These are phyloP conservation scores for Pythium brassicae DNA, from an alignment of 352 stramenopile genomes.

Conservation along the genomic window DNA sequence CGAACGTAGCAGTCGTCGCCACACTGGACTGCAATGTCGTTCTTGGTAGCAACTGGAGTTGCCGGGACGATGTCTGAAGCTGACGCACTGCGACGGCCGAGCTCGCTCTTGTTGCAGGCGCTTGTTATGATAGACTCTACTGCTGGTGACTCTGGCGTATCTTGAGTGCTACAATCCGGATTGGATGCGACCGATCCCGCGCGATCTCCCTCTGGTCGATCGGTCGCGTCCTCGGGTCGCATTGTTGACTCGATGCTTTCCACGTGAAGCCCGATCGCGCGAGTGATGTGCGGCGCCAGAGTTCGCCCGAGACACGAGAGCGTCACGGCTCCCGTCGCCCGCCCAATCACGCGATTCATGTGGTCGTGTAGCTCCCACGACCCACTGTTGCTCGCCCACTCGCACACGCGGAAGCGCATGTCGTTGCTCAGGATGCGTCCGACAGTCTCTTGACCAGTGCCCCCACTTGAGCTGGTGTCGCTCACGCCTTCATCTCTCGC, in stretches of 20 bases:
- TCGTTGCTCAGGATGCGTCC: not conserved
- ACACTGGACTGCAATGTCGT: conserved; percentile 30
- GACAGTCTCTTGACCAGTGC: not conserved
- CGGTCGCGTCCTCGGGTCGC: not conserved
- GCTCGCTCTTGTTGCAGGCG: not conserved
- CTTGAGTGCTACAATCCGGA: not conserved
- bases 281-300: conserved; percentile 28
- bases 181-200: too few species aligned
- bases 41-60: not conserved
- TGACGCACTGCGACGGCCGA: not conserved
- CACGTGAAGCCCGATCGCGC: conserved; percentile 29
- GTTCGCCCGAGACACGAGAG: conserved; percentile 42
- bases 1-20: conserved; percentile 9
- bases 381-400: conserved; percentile 35
- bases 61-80: not conserved
- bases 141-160: not conserved
- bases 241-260: not conserved
- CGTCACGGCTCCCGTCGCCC: conserved; percentile 23
- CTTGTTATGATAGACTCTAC: not conserved
- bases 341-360: conserved; percentile 14
- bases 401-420: conserved; percentile 26
- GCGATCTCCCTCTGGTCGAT: not conserved
- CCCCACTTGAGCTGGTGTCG: not conserved
- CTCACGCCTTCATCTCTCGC: not conserved
- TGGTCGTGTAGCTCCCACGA: conserved; percentile 35